phyloP scores from a whole-genome alignment of 306 rosid genomes.

The Lathyrus sativus region DNA sequence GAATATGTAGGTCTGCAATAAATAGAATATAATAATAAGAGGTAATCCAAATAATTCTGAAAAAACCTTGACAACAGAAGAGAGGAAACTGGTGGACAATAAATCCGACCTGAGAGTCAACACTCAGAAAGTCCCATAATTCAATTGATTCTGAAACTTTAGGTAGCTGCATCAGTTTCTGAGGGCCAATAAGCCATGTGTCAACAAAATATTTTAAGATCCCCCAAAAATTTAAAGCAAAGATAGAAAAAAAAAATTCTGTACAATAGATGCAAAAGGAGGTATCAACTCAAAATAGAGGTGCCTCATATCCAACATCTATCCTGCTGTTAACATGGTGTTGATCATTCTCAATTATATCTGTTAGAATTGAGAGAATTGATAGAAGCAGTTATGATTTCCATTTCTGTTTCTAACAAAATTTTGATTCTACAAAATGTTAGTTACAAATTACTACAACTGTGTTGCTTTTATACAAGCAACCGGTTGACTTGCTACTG shows the following conservation, averaged over 20 bases:
- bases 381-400: too few relatives aligned
- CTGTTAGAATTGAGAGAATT: too few relatives aligned
- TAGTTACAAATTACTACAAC: too few relatives aligned
- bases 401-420: too few relatives aligned
- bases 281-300: conserved; percentile 30
- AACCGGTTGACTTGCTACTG: too few relatives aligned
- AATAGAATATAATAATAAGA: conserved; percentile 33
- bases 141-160: conserved; percentile 95
- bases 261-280: conserved; percentile 32
- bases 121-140: conserved; percentile 99
- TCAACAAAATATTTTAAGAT: conserved; percentile 39
- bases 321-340: conserved; percentile 28
- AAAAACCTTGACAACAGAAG: conserved; percentile 19
- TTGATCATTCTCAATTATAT: conserved; percentile 13
- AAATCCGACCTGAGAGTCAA: conserved; percentile 90
- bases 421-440: too few relatives aligned
- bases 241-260: conserved; percentile 30
- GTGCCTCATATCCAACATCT: conserved; percentile 36
- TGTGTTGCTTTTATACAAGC: too few relatives aligned
- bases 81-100: conserved; percentile 33
- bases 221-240: conserved; percentile 31
- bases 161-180: conserved; percentile 94
- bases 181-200: conserved; percentile 42
- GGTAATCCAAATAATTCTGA: conserved; percentile 21
- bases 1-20: conserved; percentile 86